Evolutionary conservation across 2,329 filamentous ascomycete species (phyloP).

Genomic region (Bipolaris sorokiniana): DNA sequence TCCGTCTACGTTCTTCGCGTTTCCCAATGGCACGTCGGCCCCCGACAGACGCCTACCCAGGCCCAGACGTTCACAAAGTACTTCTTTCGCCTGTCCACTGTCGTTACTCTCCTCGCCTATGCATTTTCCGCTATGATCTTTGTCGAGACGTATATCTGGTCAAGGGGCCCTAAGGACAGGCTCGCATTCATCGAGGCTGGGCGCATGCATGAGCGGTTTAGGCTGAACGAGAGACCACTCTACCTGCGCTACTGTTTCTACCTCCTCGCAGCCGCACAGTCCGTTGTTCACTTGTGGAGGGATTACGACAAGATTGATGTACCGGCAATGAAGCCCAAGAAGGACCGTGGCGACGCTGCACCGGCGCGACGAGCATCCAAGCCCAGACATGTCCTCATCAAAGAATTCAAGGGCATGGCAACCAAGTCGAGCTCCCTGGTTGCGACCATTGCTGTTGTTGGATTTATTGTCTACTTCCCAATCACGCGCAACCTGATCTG

Average conservation of each 20-base stretch:
- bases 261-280: slow-evolving; percentile 72
- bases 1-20: slow-evolving; percentile 85
- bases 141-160: slow-evolving; percentile 80
- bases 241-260: slow-evolving; percentile 76
- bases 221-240: slow-evolving; percentile 84
- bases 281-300: slow-evolving; percentile 69
- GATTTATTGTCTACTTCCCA: slow-evolving; percentile 36
- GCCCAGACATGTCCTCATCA: slow-evolving; percentile 29
- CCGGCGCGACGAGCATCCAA: slow-evolving; percentile 18
- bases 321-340: slow-evolving; percentile 46
- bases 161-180: slow-evolving; percentile 63
- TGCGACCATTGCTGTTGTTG: slow-evolving; percentile 56
- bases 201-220: slow-evolving; percentile 69
- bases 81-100: slow-evolving; percentile 64
- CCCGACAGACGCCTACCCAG: slow-evolving; percentile 70
- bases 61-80: slow-evolving; percentile 68
- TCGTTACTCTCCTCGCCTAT: slow-evolving; percentile 79
- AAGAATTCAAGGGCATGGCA: slow-evolving; percentile 26
- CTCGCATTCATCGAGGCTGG: slow-evolving; percentile 76
- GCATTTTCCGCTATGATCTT: slow-evolving; percentile 78
- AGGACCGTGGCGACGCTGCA: slow-evolving; percentile 20
- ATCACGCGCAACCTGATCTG: slow-evolving; percentile 40
- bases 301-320: slow-evolving; percentile 73
- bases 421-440: slow-evolving; percentile 39
- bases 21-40: slow-evolving; percentile 72